Conservation (phyloP, 2,329 filamentous ascomycete species). For the Verruconis gallopava region DNA sequence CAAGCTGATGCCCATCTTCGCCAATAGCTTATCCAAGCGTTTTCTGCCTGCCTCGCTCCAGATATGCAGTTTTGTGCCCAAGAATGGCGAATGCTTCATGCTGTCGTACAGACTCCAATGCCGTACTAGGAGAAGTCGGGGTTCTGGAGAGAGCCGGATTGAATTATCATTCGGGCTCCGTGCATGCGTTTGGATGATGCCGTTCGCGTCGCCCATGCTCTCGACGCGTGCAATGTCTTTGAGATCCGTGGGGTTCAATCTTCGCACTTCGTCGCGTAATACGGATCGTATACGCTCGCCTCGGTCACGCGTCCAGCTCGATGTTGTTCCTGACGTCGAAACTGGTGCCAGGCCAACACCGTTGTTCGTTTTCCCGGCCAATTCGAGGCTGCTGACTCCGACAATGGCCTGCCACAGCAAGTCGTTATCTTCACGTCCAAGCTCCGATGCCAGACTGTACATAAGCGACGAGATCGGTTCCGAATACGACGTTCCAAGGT, state of each 20-base stretch:
- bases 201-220: slow-evolving; percentile 52
- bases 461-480: slow-evolving; percentile 91
- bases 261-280: slow-evolving; percentile 82
- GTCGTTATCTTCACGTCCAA: slow-evolving; percentile 94
- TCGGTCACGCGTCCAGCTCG: slow-evolving; percentile 70
- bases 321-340: slow-evolving; percentile 37
- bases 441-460: slow-evolving; percentile 86
- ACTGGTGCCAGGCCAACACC: slow-evolving; percentile 55
- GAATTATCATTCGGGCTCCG: slow-evolving; percentile 81
- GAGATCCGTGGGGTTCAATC: slow-evolving; percentile 68
- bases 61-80: slow-evolving; percentile 81
- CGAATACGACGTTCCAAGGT: slow-evolving; percentile 76
- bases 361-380: slow-evolving; percentile 75
- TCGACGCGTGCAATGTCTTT: slow-evolving; percentile 46
- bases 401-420: slow-evolving; percentile 91
- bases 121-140: slow-evolving; percentile 78
- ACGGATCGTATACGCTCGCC: slow-evolving; percentile 76
- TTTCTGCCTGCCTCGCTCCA: slow-evolving; percentile 88
- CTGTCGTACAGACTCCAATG: slow-evolving; percentile 98
- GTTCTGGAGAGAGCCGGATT: slow-evolving; percentile 86
- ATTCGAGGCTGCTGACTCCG: slow-evolving; percentile 83
- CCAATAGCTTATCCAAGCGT: slow-evolving; percentile 81
- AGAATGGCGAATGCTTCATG: slow-evolving; percentile 93
- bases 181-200: slow-evolving; percentile 81
- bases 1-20: slow-evolving; percentile 94